Conservation (phyloP, 805 yeast genomes). For the Huiozyma sinensis region DNA sequence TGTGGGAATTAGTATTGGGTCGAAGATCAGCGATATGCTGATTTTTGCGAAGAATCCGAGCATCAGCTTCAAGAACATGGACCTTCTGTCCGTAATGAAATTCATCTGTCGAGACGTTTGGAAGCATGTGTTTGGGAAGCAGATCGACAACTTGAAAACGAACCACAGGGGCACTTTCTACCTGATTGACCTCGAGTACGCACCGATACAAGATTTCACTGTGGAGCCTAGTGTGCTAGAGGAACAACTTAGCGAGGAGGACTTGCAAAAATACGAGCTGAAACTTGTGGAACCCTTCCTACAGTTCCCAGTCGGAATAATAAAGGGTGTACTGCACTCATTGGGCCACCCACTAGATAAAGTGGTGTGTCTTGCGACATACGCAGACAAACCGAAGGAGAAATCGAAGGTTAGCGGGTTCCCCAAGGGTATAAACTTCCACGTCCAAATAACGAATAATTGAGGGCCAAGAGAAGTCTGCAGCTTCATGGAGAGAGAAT, state of each 20-base stretch:
- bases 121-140: constrained; percentile 70
- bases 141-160: constrained; percentile 84
- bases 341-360: constrained; percentile 20
- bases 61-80: constrained; percentile 40
- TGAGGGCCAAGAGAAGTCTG: too few relatives aligned
- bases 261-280: constrained; percentile 12
- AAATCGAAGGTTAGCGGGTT: constrained; percentile 7
- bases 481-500: too few relatives aligned
- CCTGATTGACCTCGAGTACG: constrained; percentile 24
- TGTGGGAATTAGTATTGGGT: constrained; percentile 64
- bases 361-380: constrained; percentile 20
- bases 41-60: constrained; percentile 39
- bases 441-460: constrained; percentile 17
- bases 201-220: constrained; percentile 20
- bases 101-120: constrained; percentile 89
- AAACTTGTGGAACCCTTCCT: constrained; percentile 24
- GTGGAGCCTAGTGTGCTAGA: constrained; percentile 5
- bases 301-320: constrained; percentile 26
- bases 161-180: constrained; percentile 59
- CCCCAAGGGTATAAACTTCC: constrained; percentile 25
- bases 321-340: constrained; percentile 25
- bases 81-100: constrained; percentile 75
- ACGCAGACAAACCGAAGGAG: constrained; percentile 19
- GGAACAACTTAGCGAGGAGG: constrained; percentile 6
- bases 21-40: constrained; percentile 40